These are phyloP conservation scores for Phytophthora palmivora DNA, from an alignment of 352 stramenopile species.

Conservation along the genomic window DNA sequence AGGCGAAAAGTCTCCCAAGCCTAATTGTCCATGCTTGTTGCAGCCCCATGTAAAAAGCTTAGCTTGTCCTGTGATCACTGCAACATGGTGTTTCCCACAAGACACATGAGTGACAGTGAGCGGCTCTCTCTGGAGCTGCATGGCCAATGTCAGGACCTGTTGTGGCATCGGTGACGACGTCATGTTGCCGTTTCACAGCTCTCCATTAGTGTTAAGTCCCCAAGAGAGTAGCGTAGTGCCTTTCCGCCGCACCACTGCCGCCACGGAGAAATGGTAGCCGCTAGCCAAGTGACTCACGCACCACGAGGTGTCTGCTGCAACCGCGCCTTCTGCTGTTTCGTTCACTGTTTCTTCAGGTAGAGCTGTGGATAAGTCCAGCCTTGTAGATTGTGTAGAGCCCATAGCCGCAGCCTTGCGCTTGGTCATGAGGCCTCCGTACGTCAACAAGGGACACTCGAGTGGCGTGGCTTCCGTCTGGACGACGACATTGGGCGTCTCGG, in stretches of 20 bases:
- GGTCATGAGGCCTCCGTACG: constrained; percentile 50
- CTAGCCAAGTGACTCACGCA: constrained; percentile 66
- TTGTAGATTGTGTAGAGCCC: constrained; percentile 28
- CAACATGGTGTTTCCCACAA: constrained; percentile 78
- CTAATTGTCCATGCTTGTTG: constrained; percentile 81
- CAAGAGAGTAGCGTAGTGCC: constrained; percentile 54
- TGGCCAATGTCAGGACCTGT: constrained; percentile 37
- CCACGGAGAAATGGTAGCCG: constrained; percentile 69
- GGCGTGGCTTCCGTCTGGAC: constrained; percentile 51
- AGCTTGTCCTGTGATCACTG: constrained; percentile 63
- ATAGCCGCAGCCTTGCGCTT: constrained; percentile 52
- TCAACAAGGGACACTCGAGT: constrained; percentile 47
- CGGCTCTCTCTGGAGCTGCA: constrained; percentile 46
- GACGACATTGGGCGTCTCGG: constrained; percentile 54
- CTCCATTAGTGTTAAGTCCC: constrained; percentile 63
- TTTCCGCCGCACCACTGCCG: constrained; percentile 47
- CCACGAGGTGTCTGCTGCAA: constrained; percentile 31
- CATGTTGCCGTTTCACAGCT: constrained; percentile 63
- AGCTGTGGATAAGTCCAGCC: constrained; percentile 45
- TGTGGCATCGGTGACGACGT: constrained; percentile 47
- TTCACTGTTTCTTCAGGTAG: constrained; percentile 13
- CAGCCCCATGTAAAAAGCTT: constrained; percentile 78
- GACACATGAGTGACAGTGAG: constrained; percentile 57
- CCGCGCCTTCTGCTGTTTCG: background rate
- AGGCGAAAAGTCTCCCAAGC: constrained; percentile 60